Conservation (phyloP, 495 filamentous ascomycete genomes). For the Lichenothelia convexa region DNA sequence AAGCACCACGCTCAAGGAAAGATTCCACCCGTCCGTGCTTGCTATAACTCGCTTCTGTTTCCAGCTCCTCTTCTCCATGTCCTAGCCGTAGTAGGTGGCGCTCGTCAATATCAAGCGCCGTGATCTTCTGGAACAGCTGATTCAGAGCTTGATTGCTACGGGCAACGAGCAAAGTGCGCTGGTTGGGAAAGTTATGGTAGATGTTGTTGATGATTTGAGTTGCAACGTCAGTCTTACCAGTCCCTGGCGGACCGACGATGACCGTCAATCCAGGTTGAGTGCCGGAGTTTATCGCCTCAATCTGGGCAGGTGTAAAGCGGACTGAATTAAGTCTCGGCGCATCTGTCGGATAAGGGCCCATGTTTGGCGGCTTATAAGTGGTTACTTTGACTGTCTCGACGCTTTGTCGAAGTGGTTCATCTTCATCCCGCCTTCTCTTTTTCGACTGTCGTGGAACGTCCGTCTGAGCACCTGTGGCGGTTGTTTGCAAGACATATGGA, state of each 20-base stretch:
- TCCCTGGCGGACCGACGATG: slow-evolving; percentile 89
- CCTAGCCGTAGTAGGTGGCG: slow-evolving; percentile 84
- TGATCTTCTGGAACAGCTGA: slow-evolving; percentile 97
- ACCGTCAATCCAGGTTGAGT: slow-evolving; percentile 89
- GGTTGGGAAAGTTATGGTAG: slow-evolving; percentile 89
- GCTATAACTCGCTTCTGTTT: slow-evolving; percentile 73
- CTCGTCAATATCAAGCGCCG: slow-evolving; percentile 84
- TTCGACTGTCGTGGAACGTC: slow-evolving; percentile 32
- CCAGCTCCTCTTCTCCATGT: slow-evolving; percentile 85
- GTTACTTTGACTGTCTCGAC: slow-evolving; percentile 58
- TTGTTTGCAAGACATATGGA: slow-evolving; percentile 60
- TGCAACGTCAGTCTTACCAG: slow-evolving; percentile 94
- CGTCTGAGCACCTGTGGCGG: slow-evolving; percentile 23
- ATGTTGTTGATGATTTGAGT: slow-evolving; percentile 98
- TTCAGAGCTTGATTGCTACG: slow-evolving; percentile 97
- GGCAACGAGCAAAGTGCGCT: slow-evolving; percentile 83
- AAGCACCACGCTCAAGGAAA: slow-evolving; percentile 74
- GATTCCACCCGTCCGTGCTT: slow-evolving; percentile 92
- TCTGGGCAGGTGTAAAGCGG: slow-evolving; percentile 78
- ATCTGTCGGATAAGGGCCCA: slow-evolving; percentile 81
- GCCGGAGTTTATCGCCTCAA: slow-evolving; percentile 83
- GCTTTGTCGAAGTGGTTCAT: slow-evolving; percentile 39
- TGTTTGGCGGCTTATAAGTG: slow-evolving; percentile 81
- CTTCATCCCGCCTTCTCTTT: slow-evolving; percentile 63
- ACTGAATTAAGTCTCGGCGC: slow-evolving; percentile 66